Percentiles rank a stretch among this genome's conserved stretches.
Evolutionary conservation across 2,329 filamentous ascomycete genomes (phyloP).

Genomic region (Colletotrichum tropicicola): DNA sequence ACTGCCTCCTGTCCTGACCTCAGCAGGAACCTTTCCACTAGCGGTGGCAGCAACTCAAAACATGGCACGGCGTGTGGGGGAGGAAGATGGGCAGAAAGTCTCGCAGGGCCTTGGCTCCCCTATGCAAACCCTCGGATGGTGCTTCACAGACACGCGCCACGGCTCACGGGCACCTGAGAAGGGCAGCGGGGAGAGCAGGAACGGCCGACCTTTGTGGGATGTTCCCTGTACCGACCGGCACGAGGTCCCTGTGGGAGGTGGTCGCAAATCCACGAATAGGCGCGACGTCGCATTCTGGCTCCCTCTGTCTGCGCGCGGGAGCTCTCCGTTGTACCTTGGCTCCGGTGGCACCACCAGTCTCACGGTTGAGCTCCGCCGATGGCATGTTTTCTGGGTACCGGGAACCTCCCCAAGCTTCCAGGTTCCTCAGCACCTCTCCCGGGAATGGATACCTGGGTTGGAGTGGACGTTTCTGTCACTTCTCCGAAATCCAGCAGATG

Average conservation of each 20-base stretch:
- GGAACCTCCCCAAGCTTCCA: not conserved
- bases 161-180: not conserved
- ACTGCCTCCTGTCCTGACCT: no score
- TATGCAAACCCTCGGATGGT: no score
- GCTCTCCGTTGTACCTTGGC: not conserved
- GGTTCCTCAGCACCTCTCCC: not conserved
- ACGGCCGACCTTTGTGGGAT: conserved; percentile 1
- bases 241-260: not conserved
- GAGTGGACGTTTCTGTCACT: no score
- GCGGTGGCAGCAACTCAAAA: not conserved
- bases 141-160: no score
- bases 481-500: no score
- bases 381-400: conserved; percentile 12
- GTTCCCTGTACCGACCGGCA: conserved; percentile 4
- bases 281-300: not conserved
- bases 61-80: conserved; percentile 10
- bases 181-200: conserved; percentile 15
- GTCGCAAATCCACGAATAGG: conserved; percentile 7
- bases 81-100: not conserved
- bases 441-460: not conserved
- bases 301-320: not conserved
- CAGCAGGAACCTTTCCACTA: not conserved
- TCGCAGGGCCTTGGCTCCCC: no score
- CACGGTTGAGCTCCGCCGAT: not conserved
- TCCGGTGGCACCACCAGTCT: conserved; percentile 21